Base-by-base conservation (phyloP, 805 yeast species). In the Teunomyces tritomae region DNA sequence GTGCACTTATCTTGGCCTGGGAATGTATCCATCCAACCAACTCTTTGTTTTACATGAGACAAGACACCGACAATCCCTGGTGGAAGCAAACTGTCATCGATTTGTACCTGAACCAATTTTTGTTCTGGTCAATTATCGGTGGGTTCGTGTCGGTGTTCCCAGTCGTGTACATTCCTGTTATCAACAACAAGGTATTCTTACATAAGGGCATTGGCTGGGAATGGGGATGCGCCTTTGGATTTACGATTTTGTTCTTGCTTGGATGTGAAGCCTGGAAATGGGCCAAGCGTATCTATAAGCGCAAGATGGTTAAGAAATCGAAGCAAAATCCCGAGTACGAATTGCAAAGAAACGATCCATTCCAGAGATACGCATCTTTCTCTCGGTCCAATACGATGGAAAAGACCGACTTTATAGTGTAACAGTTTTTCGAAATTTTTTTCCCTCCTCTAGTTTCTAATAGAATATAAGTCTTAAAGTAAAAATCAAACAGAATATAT, bases 131-230 rank as follows among this genome's bases (percentile, higher is more conserved):
- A 0, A 79, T 89, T 40, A 61, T 85, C 30, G 70, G 79, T 44
- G 96, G 94, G 1, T 79, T 85, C 51, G 64, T 78, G 10, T 76
- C 89, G 2, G 83, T 86, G 3, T 84, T 89, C 78, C 96, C 96
- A 37, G 85, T 87, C 14, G 81, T 88, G 33, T 88, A 88, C 66
- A 89, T 89, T 53, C 96, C 96, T 5, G 95, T 86, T n/a, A 87
- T 89, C 61, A 89, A 89, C 64, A 69, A 74, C 39, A 77, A 78
- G 52, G 96, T 89, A 7, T 89, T 89, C 63, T 71, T 84, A 56
- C 96, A 89, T 64, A 71, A 65, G 28, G 80, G 83, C 6, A 87
- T 88, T 53, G 78, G 83, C 8, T 82, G 81, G 67, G 96, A 88
- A 70, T 89, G 95, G 95, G 92, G 87, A 11, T 65, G 87, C 50